Evolutionary conservation across 805 yeast species (phyloP), one percentile per base, ranked within the genome.

Genomic region (Yarrowia sp.): DNA sequence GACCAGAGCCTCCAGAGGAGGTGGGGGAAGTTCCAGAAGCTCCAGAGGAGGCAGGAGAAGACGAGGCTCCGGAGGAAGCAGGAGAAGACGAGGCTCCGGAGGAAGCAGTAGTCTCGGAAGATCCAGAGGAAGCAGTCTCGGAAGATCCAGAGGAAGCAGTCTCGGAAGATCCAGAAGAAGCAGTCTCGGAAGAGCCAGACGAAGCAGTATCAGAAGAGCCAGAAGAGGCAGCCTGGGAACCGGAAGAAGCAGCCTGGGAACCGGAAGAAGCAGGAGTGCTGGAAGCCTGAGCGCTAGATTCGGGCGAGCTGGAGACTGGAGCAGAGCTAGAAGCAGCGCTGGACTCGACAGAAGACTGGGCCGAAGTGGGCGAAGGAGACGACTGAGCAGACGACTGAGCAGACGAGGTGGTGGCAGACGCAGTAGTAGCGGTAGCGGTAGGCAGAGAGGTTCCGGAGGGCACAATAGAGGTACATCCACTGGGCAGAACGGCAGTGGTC

Each of bases 401-500:
- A 7, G 40, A 19, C 3, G 53, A 49, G n/a, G 55, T 33, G 38
- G 49, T 30, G 15, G 53, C 44, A 12, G 66, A 9, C 13, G 56
- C 42, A 5, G 56, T 50, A 7, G 56, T 50, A 10, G 56, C 56
- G n/a, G 66, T 47, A 24, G 36, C 40, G 13, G 66, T 60, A 24
- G 53, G 24, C 17, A 61, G 38, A 12, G 53, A 61, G 13, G 66
- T 61, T 2, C 66, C 66, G 7, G 44, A 20, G 20, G 66, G 44
- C 6, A 61, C 55, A 2, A 38, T 38, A 14, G 66, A 61, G 1
- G 66, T 61, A 13, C 66, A 61, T 2, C 55, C 53, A 9, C 55
- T 61, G 14, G 66, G 55, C 7, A 46, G 46, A 12, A 46, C n/a
- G 3, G 66, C 66, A 2, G 66, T 61, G n/a, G 66, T 61, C 12